Evolutionary conservation across 1,284 basidiomycete genomes (phyloP), one percentile per base, ranked within the genome.

Genomic region (Microbotryum scabiosae): DNA sequence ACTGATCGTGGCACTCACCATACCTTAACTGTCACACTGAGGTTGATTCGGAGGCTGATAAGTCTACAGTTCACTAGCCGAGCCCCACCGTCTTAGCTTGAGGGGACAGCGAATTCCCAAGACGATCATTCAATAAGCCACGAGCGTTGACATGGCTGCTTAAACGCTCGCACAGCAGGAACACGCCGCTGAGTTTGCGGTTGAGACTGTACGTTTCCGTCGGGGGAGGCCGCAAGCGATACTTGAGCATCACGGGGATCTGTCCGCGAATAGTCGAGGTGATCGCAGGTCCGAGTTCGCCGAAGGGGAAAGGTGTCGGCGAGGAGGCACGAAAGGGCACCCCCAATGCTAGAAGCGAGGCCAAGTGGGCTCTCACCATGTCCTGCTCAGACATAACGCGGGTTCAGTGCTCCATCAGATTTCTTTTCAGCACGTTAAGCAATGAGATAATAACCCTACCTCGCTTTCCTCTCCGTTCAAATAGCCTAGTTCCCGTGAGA

Each of bases 191-290:
- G 66, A 97, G 74, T 81, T 97, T 98, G 72, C 93, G 79, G 75
- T 98, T 98, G 57, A 97, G 77, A 73, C 87, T 90, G 75, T 97
- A 97, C 1, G 94, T 97, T 77, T 97, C 92, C 61, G 83, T 79
- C 0, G 94, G 94, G 2, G 94, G 94, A 0, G 94, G 94, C 2
- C 90, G 93, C 28, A 94, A 80, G 52, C 93, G 81, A 72, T 97
- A 82, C 68, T 83, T 78, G 58, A 98, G 80, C 91, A 98, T 97
- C 57, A 89, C 78, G 4, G 94, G 94, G 61, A 98, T 97, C 54
- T 85, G 82, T 3, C 79, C 82, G 28, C 88, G 81, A 60, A 94
- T 90, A 63, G 83, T 78, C 14, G 80, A 78, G 0, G 90, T 90
- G 68, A 89, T 85, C 10, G 81, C 82, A 1, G 67, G 65, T 6